These are phyloP conservation scores for Botryococcus braunii DNA, from an alignment of 163 green algal species.

Conservation along the genomic window DNA sequence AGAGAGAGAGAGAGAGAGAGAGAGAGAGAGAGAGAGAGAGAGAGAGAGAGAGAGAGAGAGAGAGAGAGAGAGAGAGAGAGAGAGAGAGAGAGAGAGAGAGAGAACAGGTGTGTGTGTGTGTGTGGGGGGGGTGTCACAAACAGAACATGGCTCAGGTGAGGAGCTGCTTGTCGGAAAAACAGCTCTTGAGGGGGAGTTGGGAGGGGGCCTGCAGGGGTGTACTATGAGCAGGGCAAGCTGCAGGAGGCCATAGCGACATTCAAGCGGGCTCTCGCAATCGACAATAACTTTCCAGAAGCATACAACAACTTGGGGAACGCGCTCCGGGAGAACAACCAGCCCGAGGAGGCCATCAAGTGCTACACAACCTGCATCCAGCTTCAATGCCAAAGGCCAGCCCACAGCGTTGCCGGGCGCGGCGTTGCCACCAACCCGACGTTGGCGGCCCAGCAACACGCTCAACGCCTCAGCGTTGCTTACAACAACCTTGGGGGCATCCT, in stretches of 20 bases:
- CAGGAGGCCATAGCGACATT: constrained; percentile 47
- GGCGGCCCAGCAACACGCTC: constrained; percentile 31
- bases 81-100: too few relatives aligned
- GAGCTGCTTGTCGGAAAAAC: neutral
- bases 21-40: too few relatives aligned
- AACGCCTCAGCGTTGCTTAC: constrained; percentile 62
- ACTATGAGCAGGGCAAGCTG: constrained; percentile 58
- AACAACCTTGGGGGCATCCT: constrained; percentile 72
- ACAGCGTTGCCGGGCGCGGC: constrained; percentile 3
- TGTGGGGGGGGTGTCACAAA: too few relatives aligned
- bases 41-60: too few relatives aligned
- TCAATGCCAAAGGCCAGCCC: constrained; percentile 19
- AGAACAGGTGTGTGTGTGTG: too few relatives aligned
- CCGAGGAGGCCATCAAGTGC: constrained; percentile 64
- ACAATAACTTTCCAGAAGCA: constrained; percentile 64
- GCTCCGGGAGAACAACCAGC: constrained; percentile 49
- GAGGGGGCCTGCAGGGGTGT: constrained; percentile 25
- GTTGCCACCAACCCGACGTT: constrained; percentile 13
- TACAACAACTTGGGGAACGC: constrained; percentile 80
- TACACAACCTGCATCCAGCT: constrained; percentile 75
- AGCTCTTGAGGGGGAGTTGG: neutral
- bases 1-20: too few relatives aligned
- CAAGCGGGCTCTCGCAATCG: constrained; percentile 41
- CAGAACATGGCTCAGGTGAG: neutral
- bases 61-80: too few relatives aligned